Conservation (phyloP, 202 grass and related monocot genomes). For the Eragrostis tef region DNA sequence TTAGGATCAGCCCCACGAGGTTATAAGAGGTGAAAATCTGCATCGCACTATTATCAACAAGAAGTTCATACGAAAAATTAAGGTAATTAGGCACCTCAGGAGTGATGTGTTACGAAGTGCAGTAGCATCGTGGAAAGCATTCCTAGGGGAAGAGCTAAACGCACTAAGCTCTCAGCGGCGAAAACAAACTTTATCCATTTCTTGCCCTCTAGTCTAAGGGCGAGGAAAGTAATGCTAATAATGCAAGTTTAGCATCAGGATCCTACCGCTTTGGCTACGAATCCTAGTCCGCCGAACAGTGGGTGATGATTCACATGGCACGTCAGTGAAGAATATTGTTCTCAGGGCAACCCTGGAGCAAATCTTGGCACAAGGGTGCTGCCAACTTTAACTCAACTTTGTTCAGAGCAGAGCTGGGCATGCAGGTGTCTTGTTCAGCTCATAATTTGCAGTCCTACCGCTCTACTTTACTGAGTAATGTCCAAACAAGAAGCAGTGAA, state of each 20-base stretch:
- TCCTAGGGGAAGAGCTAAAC: background rate
- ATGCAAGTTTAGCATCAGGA: constrained; percentile 48
- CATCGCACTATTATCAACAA: background rate
- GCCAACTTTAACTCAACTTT: constrained; percentile 37
- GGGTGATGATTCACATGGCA: constrained; percentile 3
- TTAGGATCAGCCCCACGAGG: background rate
- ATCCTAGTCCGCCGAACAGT: background rate
- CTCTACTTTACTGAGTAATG: background rate
- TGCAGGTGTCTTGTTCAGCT: constrained; percentile 46
- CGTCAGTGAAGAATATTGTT: background rate
- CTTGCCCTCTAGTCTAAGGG: constrained; percentile 11
- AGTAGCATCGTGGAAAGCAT: background rate
- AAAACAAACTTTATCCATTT: constrained; percentile 47
- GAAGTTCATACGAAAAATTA: background rate
- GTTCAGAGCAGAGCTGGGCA: constrained; percentile 42
- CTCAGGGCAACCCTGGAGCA: background rate
- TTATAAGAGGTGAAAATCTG: background rate
- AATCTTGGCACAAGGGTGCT: constrained; percentile 41
- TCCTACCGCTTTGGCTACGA: background rate
- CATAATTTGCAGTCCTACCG: background rate
- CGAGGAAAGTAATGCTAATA: constrained; percentile 12
- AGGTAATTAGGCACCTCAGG: background rate
- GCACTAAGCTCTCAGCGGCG: background rate
- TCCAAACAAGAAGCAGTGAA: background rate
- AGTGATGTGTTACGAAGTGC: background rate